Percentiles rank a stretch among this genome's conserved stretches.
phyloP scores from a whole-genome alignment of 441 rosid genomes.

The Iberis amara region DNA sequence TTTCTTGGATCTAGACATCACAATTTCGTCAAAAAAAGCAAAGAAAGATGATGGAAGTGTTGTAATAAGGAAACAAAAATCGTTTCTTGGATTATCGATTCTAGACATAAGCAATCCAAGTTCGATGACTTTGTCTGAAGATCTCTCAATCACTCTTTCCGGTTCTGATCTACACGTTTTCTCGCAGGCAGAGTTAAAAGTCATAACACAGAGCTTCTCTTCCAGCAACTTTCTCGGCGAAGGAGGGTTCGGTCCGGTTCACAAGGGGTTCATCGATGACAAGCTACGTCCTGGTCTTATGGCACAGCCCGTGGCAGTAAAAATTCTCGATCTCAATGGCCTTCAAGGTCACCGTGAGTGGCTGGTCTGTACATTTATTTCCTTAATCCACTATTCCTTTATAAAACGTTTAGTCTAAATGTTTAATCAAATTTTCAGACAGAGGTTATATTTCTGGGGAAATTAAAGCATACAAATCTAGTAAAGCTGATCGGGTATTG shows the following conservation, averaged over 20 bases:
- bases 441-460: slow-evolving; percentile 55
- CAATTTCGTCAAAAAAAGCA: slow-evolving; percentile 15
- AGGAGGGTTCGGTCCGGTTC: slow-evolving; percentile 62
- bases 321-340: slow-evolving; percentile 44
- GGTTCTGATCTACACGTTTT: slow-evolving; percentile 47
- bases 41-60: slow-evolving; percentile 26
- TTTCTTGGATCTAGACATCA: slow-evolving; percentile 24
- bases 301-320: slow-evolving; percentile 52
- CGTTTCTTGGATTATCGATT: slow-evolving; percentile 35
- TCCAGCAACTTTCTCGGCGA: slow-evolving; percentile 50
- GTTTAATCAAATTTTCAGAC: slow-evolving; percentile 27
- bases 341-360: slow-evolving; percentile 54
- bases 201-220: slow-evolving; percentile 51
- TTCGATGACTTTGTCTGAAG: slow-evolving; percentile 42
- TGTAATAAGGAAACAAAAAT: slow-evolving; percentile 29
- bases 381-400: background rate
- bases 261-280: slow-evolving; percentile 55
- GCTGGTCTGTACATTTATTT: slow-evolving; percentile 40
- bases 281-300: slow-evolving; percentile 41
- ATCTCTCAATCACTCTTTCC: slow-evolving; percentile 46
- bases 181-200: slow-evolving; percentile 41
- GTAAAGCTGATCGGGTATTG: slow-evolving; percentile 59
- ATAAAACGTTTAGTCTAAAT: too few species aligned
- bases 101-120: slow-evolving; percentile 49
- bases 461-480: slow-evolving; percentile 50